Percentiles rank a stretch among this genome's conserved stretches.
Evolutionary conservation across 768 basidiomycete species (phyloP).

Genomic region (Rhizopogon vesiculosus): DNA sequence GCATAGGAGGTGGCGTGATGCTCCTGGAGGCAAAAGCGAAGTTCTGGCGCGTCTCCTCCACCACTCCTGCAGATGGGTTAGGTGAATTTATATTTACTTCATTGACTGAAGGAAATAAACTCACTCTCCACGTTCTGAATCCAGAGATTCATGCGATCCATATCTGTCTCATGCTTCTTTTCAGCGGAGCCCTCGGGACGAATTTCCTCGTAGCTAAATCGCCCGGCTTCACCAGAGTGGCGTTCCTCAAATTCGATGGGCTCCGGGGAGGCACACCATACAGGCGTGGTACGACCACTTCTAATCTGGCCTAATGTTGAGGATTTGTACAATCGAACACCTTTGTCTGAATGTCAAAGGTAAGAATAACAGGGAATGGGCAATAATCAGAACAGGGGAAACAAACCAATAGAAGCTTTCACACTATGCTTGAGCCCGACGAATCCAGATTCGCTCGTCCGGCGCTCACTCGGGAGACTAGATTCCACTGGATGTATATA

Average conservation of each 20-base stretch:
- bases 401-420: conserved; percentile 68
- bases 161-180: conserved; percentile 21
- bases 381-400: background rate
- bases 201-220: conserved; percentile 31
- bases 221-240: conserved; percentile 26
- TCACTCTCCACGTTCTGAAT: conserved; percentile 79
- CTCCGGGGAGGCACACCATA: conserved; percentile 25
- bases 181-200: conserved; percentile 11
- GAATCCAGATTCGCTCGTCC: conserved; percentile 35
- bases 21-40: conserved; percentile 48
- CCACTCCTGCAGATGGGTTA: conserved; percentile 52
- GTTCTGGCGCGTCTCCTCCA: conserved; percentile 73
- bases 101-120: conserved; percentile 22
- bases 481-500: conserved; percentile 5
- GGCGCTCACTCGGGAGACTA: conserved; percentile 21
- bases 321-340: conserved; percentile 62
- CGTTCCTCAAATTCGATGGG: conserved; percentile 27
- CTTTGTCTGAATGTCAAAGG: conserved; percentile 48
- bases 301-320: conserved; percentile 44
- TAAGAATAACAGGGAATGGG: background rate
- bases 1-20: conserved; percentile 48
- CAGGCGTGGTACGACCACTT: conserved; percentile 21
- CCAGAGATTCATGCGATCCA: conserved; percentile 77
- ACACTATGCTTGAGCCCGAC: conserved; percentile 62
- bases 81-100: conserved; percentile 6